phyloP scores from a whole-genome alignment of 1,284 basidiomycete genomes.

The Bjerkandera adusta region DNA sequence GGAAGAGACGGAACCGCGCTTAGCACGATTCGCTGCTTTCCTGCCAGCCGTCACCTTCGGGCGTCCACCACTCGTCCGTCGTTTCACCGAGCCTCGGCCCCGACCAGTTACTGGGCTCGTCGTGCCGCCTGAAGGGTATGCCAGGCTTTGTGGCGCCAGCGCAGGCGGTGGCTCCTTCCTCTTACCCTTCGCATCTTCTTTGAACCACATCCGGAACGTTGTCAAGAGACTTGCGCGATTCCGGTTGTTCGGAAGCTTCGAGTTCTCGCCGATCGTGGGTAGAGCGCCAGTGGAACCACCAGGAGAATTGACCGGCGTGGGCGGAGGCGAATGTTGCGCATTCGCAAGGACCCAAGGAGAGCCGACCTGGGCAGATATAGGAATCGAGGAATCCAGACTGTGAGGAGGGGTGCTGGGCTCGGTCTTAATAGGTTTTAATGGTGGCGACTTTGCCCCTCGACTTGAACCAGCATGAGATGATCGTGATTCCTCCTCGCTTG shows the following conservation, averaged over 20 bases:
- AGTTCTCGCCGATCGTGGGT: conserved; percentile 46
- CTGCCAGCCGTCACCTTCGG: conserved; percentile 31
- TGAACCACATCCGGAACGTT: conserved; percentile 77
- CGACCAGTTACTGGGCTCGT: conserved; percentile 24
- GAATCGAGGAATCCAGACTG: conserved; percentile 39
- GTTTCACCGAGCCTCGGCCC: conserved; percentile 42
- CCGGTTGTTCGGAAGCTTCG: conserved; percentile 37
- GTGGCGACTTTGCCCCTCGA: conserved; percentile 68
- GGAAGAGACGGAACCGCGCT: conserved; percentile 67
- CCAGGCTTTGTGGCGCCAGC: conserved; percentile 17
- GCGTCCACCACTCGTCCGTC: conserved; percentile 40
- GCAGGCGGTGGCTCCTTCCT: conserved; percentile 29
- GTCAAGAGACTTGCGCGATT: conserved; percentile 71
- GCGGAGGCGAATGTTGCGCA: conserved; percentile 39
- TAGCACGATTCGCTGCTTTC: conserved; percentile 42
- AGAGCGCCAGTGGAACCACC: conserved; percentile 53
- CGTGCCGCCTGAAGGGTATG: conserved; percentile 6
- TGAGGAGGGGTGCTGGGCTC: conserved; percentile 50
- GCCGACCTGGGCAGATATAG: conserved; percentile 40
- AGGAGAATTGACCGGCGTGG: conserved; percentile 53
- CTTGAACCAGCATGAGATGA: conserved; percentile 63
- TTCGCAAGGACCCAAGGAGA: conserved; percentile 74
- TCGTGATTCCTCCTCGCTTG: conserved; percentile 55
- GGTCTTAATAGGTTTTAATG: conserved; percentile 53
- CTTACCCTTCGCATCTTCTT: conserved; percentile 78